A percentile compares a stretch with the other conserved stretches of the same genome.
Conservation (phyloP, 1,139 yeast genomes). For the Zygoascus meyerae region DNA sequence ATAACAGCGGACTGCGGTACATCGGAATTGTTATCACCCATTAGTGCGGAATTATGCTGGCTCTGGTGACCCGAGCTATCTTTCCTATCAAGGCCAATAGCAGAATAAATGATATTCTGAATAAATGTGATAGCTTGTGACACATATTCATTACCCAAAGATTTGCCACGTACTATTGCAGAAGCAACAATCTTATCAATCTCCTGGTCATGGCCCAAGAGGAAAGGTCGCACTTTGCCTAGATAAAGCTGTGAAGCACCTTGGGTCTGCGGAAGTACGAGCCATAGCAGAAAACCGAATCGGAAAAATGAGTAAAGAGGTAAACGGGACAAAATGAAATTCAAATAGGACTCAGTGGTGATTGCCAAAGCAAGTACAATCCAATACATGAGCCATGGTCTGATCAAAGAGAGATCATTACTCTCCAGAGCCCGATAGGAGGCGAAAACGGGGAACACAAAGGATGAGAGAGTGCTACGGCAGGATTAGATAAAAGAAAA, state of each 20-base stretch:
- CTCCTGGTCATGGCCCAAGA: slow-evolving; percentile 29
- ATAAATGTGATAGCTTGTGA: slow-evolving; percentile 13
- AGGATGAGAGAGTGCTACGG: slow-evolving; percentile 34
- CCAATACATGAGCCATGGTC: slow-evolving; percentile 64
- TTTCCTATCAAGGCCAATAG: not conserved
- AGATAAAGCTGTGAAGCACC: slow-evolving; percentile 35
- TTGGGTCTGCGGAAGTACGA: slow-evolving; percentile 45
- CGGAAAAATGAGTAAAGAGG: slow-evolving; percentile 47
- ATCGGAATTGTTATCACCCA: slow-evolving; percentile 6
- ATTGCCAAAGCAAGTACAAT: slow-evolving; percentile 43
- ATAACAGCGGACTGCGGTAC: not conserved
- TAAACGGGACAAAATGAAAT: slow-evolving; percentile 37
- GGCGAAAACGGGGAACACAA: slow-evolving; percentile 53
- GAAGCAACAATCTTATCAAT: slow-evolving; percentile 25
- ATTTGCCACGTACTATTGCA: slow-evolving; percentile 20
- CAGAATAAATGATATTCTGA: slow-evolving; percentile 2
- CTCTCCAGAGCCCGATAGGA: slow-evolving; percentile 50
- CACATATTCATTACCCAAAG: slow-evolving; percentile 24
- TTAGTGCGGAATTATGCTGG: slow-evolving; percentile 17
- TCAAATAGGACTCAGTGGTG: slow-evolving; percentile 40
- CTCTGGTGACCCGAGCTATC: not conserved
- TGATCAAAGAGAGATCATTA: slow-evolving; percentile 41
- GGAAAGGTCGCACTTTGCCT: slow-evolving; percentile 31
- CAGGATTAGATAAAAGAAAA: not conserved
- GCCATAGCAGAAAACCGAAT: slow-evolving; percentile 43